A percentile compares a stretch with the other conserved stretches of the same genome.
These are phyloP conservation scores for Mrakia blollopis DNA, from an alignment of 768 basidiomycete species.

Conservation along the genomic window DNA sequence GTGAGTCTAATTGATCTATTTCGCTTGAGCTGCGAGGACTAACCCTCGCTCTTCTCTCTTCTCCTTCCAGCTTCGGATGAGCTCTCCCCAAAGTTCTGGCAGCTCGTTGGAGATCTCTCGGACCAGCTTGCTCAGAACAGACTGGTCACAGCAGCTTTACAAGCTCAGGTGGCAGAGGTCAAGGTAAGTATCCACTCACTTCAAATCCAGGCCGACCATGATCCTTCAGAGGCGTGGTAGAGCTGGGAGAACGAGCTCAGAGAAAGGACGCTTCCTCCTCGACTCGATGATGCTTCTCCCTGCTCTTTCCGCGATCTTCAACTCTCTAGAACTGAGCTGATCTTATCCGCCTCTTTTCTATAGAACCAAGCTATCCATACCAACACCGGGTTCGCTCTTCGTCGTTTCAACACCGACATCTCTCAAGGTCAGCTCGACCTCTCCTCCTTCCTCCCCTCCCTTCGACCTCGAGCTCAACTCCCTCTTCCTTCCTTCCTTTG, in stretches of 20 bases:
- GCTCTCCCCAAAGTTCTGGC: constrained; percentile 53
- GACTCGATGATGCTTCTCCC: not conserved
- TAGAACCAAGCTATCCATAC: constrained; percentile 71
- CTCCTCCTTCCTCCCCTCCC: not conserved
- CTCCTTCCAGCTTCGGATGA: constrained; percentile 3
- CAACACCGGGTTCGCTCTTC: constrained; percentile 67
- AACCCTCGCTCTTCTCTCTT: no score
- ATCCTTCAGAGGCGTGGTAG: not conserved
- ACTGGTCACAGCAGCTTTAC: constrained; percentile 63
- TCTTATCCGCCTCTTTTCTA: not conserved
- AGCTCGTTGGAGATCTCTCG: constrained; percentile 72
- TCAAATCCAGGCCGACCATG: no score
- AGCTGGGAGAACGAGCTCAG: not conserved
- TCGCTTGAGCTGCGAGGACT: not conserved
- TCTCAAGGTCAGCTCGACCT: constrained; percentile 46
- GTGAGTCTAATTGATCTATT: not conserved
- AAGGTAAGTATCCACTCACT: constrained; percentile 55
- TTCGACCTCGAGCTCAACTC: not conserved
- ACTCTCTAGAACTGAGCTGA: not conserved
- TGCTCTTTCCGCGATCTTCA: not conserved
- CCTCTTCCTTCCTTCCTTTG: not conserved
- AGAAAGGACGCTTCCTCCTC: no score
- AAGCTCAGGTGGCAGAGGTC: constrained; percentile 62
- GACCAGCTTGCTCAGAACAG: constrained; percentile 66
- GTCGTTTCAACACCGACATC: constrained; percentile 82